A percentile compares a stretch with the other conserved stretches of the same genome.
Evolutionary conservation across 805 yeast genomes (phyloP).

Genomic region (Wickerhamiella lipophila): DNA sequence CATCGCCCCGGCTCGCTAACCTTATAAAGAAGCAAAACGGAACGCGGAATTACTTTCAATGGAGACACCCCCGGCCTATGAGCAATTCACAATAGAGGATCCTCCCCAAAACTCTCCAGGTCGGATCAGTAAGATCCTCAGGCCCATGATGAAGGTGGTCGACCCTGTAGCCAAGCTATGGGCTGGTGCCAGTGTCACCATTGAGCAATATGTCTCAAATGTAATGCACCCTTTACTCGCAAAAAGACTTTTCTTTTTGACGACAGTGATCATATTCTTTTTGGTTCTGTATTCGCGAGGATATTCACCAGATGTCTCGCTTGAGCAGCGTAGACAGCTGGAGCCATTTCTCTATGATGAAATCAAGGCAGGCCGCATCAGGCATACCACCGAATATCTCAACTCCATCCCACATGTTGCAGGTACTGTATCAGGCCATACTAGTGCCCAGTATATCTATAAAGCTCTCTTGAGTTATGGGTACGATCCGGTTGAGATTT

Average conservation of each 20-base stretch:
- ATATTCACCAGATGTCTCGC: conserved; percentile 38
- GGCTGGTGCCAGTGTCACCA: conserved; percentile 28
- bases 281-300: conserved; percentile 34
- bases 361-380: conserved; percentile 35
- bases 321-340: conserved; percentile 29
- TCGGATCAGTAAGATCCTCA: not conserved
- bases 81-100: conserved; percentile 2
- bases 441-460: conserved; percentile 54
- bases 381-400: conserved; percentile 55
- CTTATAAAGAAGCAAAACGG: not conserved
- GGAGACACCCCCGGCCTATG: conserved; percentile 2
- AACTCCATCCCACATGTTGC: conserved; percentile 76
- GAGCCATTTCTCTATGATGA: not conserved
- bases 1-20: not conserved
- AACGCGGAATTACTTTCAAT: not conserved
- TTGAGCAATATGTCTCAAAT: conserved; percentile 47
- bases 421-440: conserved; percentile 76
- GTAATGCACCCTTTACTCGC: conserved; percentile 82
- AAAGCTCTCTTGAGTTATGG: conserved; percentile 48
- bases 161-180: conserved; percentile 38
- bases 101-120: conserved; percentile 13
- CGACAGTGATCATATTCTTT: conserved; percentile 48
- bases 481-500: conserved; percentile 38
- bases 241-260: conserved; percentile 54
- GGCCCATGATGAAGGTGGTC: conserved; percentile 33